Evolutionary conservation across 2,329 filamentous ascomycete genomes (phyloP).

Genomic region (Cadophora luteo-olivacea): DNA sequence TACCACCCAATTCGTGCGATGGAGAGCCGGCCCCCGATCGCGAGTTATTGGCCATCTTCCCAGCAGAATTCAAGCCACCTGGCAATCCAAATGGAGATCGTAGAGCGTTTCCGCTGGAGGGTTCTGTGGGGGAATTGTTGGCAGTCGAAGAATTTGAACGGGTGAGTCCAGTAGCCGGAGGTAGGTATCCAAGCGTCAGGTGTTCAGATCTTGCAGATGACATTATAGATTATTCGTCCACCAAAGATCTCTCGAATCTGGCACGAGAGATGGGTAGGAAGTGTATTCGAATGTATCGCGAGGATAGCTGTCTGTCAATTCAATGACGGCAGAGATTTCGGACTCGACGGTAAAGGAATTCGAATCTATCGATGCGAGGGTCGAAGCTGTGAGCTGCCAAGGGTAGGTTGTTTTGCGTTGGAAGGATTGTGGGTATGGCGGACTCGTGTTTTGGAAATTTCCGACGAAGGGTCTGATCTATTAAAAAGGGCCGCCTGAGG

Average conservation of each 20-base stretch:
- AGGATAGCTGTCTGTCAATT: constrained; percentile 24
- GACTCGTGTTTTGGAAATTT: constrained; percentile 23
- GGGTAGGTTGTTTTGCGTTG: constrained; percentile 1
- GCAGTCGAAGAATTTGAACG: constrained; percentile 78
- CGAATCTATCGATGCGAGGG: constrained; percentile 24
- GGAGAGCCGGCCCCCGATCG: constrained; percentile 94
- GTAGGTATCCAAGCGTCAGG: constrained; percentile 81
- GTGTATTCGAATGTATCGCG: constrained; percentile 38
- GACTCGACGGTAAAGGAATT: constrained; percentile 9
- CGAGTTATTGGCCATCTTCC: constrained; percentile 64
- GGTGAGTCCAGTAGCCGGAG: constrained; percentile 48
- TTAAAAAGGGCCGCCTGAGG: constrained; percentile 33
- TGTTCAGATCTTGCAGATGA: constrained; percentile 86
- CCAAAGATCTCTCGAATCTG: constrained; percentile 39
- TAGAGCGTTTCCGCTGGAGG: constrained; percentile 65
- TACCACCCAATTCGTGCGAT: constrained; percentile 81
- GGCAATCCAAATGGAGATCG: constrained; percentile 78
- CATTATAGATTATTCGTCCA: constrained; percentile 80
- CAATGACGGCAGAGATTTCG: constrained; percentile 25
- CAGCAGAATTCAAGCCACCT: constrained; percentile 63
- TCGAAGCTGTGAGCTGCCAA: constrained; percentile 12
- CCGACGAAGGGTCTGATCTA: constrained; percentile 32
- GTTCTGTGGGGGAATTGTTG: constrained; percentile 81
- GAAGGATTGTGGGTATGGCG: constrained; percentile 34
- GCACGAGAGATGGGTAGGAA: constrained; percentile 40